A percentile compares a stretch with the other conserved stretches of the same genome.
Evolutionary conservation across 2,329 filamentous ascomycete species (phyloP).

Genomic region (Stemphylium lycopersici): DNA sequence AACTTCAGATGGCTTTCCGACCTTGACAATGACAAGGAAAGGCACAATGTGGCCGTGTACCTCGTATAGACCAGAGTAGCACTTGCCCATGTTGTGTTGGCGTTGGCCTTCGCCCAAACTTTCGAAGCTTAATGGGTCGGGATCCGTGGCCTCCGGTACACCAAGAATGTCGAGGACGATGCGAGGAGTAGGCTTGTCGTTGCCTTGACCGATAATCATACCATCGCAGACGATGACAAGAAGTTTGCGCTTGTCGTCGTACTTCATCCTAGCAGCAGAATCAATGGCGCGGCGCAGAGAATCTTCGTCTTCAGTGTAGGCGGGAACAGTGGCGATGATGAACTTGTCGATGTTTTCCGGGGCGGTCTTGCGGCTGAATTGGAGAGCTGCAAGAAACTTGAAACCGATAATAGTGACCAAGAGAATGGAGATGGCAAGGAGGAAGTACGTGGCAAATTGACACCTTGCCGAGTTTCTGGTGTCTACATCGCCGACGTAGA

Average conservation of each 20-base stretch:
- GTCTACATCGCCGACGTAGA: slow-evolving; percentile 90
- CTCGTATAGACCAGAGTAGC: slow-evolving; percentile 97
- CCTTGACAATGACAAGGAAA: slow-evolving; percentile 95
- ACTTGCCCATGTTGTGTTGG: slow-evolving; percentile 99
- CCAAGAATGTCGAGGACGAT: slow-evolving; percentile 98
- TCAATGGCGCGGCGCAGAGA: slow-evolving; percentile 96
- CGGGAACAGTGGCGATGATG: slow-evolving; percentile 95
- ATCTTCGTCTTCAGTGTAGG: slow-evolving; percentile 98
- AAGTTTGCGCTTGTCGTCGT: slow-evolving; percentile 98
- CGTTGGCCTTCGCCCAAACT: slow-evolving; percentile 93
- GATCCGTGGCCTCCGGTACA: slow-evolving; percentile 90
- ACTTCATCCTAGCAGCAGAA: slow-evolving; percentile 91
- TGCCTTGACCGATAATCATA: slow-evolving; percentile 99
- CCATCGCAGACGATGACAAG: slow-evolving; percentile 92
- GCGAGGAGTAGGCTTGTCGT: slow-evolving; percentile 91
- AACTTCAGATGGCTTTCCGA: slow-evolving; percentile 83
- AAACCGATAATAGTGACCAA: slow-evolving; percentile 84
- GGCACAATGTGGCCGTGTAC: slow-evolving; percentile 98
- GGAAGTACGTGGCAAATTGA: slow-evolving; percentile 86
- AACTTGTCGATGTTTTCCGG: slow-evolving; percentile 99
- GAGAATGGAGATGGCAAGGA: slow-evolving; percentile 82
- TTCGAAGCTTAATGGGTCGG: slow-evolving; percentile 95
- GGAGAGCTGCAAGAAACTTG: slow-evolving; percentile 96
- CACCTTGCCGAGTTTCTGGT: slow-evolving; percentile 86
- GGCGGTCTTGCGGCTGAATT: slow-evolving; percentile 88